Conservation (phyloP, 495 filamentous ascomycete species). For the Aspergillus avenaceus region DNA sequence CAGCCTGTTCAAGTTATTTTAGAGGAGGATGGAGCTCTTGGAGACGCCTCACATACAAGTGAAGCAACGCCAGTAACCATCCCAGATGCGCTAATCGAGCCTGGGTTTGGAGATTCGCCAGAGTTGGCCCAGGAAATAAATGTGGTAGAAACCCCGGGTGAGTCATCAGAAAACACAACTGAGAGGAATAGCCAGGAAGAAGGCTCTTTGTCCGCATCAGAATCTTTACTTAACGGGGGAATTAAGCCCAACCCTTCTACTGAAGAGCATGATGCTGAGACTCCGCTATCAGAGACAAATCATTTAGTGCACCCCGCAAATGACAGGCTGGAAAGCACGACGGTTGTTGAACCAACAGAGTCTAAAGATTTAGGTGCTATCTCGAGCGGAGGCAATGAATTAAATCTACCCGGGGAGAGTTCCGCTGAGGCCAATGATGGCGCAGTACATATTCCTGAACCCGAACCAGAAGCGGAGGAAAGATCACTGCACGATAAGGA, state of each 20-base stretch:
- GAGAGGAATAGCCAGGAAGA: slow-evolving; percentile 35
- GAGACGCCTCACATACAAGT: not conserved
- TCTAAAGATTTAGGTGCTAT: not conserved
- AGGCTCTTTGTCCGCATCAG: no score
- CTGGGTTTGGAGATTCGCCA: not conserved
- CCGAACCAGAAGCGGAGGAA: slow-evolving; percentile 10
- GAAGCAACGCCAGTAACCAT: not conserved
- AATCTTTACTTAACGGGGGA: slow-evolving; percentile 9
- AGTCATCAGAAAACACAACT: slow-evolving; percentile 20
- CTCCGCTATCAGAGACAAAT: slow-evolving; percentile 16
- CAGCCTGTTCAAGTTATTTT: not conserved
- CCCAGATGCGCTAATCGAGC: not conserved
- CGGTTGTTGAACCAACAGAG: not conserved
- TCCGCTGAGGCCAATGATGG: slow-evolving; percentile 16
- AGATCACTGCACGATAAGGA: slow-evolving; percentile 21
- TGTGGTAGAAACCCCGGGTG: slow-evolving; percentile 11
- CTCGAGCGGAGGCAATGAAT: slow-evolving; percentile 6
- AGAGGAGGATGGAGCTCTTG: not conserved
- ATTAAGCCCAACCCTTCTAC: slow-evolving; percentile 3
- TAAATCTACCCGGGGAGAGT: slow-evolving; percentile 16
- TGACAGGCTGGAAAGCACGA: not conserved
- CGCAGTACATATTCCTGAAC: slow-evolving; percentile 19
- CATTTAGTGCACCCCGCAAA: slow-evolving; percentile 15
- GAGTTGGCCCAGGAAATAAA: not conserved
- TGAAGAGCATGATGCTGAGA: slow-evolving; percentile 8